Percentiles rank a stretch among this genome's conserved stretches.
Conservation (phyloP, 2,329 filamentous ascomycete species). For the Penicillium sp. region DNA sequence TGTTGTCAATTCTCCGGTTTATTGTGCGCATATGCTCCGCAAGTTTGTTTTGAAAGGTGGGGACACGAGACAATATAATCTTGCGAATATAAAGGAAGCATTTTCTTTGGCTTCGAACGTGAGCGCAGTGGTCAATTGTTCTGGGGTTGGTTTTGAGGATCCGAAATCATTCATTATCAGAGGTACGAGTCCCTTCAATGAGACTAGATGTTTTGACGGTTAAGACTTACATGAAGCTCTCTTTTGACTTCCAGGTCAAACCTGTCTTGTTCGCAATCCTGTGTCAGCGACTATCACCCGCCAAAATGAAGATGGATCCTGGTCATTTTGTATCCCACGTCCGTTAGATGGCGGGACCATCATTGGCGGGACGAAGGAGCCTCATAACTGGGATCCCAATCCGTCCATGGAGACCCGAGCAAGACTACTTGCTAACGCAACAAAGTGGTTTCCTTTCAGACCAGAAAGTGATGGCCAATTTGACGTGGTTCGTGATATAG, state of each 20-base stretch:
- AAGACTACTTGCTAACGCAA: conserved; percentile 47
- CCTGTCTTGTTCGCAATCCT: conserved; percentile 48
- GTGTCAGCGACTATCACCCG: conserved; percentile 54
- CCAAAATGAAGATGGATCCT: conserved; percentile 62
- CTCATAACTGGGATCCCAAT: conserved; percentile 54
- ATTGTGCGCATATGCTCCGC: conserved; percentile 42
- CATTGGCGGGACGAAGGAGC: conserved; percentile 66
- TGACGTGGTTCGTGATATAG: conserved; percentile 47
- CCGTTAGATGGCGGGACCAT: conserved; percentile 64
- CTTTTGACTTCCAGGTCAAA: conserved; percentile 38
- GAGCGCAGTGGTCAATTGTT: conserved; percentile 46
- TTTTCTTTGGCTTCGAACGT: conserved; percentile 38
- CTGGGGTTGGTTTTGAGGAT: conserved; percentile 46
- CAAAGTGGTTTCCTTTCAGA: conserved; percentile 43
- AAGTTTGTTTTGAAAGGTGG: conserved; percentile 44
- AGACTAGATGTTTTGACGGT: neutral
- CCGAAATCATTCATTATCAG: conserved; percentile 45
- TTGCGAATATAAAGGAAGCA: conserved; percentile 34
- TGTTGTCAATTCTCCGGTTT: conserved; percentile 46
- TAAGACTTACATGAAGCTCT: neutral
- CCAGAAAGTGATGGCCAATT: conserved; percentile 37
- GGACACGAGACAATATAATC: conserved; percentile 26
- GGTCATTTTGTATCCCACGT: conserved; percentile 64
- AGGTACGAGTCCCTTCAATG: conserved; percentile 24
- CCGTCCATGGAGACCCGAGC: conserved; percentile 51